Evolutionary conservation across 2,329 filamentous ascomycete species (phyloP), one percentile per base, ranked within the genome.

Genomic region (Aspergillus piperis): DNA sequence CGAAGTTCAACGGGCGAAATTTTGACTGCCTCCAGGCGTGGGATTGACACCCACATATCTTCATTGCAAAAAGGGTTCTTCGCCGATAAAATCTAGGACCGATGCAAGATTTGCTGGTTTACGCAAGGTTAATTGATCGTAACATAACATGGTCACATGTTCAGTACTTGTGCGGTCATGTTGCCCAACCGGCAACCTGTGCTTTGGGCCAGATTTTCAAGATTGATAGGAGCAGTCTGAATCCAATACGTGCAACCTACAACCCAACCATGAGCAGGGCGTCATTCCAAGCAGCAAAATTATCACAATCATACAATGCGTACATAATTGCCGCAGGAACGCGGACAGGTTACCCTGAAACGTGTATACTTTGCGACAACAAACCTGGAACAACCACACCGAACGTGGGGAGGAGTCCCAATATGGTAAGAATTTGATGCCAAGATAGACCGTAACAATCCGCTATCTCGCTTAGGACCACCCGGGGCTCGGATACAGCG

Each of bases 361-460:
- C 41, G 41, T 44, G 41, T 21, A 44, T 44, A 44, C 41, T 21
- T 44, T 44, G 41, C 41, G 41, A 44, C 41, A 44, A 44, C 41
- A 10, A 44, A 44, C 41, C 41, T 44, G 41, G 19, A 44, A 44
- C 41, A 44, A 44, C 10, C 19, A 4, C 41, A 2, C 41, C 19
- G 3, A 77, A 84, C 6, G 82, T 27, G 44, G 44, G 15, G 25
- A n/a, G 21, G 84, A 64, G 82, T 76, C 57, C 82, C 80, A 64
- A 73, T 78, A 25, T 81, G 82, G 53, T 75, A 84, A 47, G 84
- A 86, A n/a, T 17, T 19, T 17, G 23, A 23, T 49, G 44, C 44
- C 38, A 80, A 84, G 36, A 82, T 82, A 44, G 89, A 91, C 62
- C 76, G 86, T 38, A 78, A 88, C 0, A 70, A 91, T 19, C 88